phyloP scores from a whole-genome alignment of 2,329 filamentous ascomycete species.

The Ceratocystis cubensis region DNA sequence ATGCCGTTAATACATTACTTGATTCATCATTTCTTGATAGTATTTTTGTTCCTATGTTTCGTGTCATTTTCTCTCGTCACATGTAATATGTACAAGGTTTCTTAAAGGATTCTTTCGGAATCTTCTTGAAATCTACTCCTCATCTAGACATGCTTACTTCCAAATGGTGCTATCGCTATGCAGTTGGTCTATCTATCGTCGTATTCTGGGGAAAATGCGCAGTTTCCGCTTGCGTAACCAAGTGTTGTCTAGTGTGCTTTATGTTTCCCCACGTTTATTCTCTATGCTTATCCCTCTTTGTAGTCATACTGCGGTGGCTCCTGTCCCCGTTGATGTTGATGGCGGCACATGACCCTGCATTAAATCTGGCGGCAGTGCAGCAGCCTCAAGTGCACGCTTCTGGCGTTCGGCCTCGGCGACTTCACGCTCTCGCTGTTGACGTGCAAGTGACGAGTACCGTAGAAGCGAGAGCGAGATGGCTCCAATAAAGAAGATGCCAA shows the following conservation, averaged over 20 bases:
- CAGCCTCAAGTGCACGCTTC: conserved; percentile 27
- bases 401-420: conserved; percentile 28
- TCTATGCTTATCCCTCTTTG: not conserved
- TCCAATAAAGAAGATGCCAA: conserved; percentile 55
- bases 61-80: too few species aligned
- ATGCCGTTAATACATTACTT: conserved; percentile 5
- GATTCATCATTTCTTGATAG: not conserved
- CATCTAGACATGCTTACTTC: too few species aligned
- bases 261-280: not conserved
- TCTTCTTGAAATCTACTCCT: too few species aligned
- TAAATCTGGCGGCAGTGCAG: conserved; percentile 1
- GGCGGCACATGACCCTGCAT: conserved; percentile 5
- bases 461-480: conserved; percentile 47
- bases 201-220: too few species aligned
- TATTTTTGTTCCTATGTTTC: not conserved
- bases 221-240: too few species aligned
- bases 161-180: too few species aligned
- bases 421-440: conserved; percentile 31
- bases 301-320: not conserved
- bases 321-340: not conserved
- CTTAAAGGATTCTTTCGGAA: not conserved
- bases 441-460: conserved; percentile 46
- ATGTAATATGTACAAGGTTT: not conserved
- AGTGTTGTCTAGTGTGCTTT: too few species aligned
- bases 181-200: too few species aligned